phyloP scores from a whole-genome alignment of 1,284 basidiomycete species.

The Apiotrichum brassicae region DNA sequence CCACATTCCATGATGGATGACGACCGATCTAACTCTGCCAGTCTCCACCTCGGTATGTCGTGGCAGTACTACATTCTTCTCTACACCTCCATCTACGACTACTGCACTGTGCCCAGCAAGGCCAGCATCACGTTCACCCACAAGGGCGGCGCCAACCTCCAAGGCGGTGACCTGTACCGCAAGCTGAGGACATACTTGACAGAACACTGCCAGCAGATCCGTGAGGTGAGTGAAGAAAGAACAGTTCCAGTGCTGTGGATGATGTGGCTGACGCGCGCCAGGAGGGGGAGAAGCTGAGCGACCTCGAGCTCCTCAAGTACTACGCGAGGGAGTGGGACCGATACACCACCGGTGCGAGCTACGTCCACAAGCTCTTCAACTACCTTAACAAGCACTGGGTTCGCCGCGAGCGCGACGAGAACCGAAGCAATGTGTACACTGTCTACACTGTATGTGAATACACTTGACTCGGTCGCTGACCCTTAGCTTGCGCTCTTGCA shows the following conservation, averaged over 20 bases:
- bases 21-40: too few species aligned
- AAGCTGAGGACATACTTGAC: constrained; percentile 80
- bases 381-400: constrained; percentile 99
- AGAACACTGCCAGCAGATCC: constrained; percentile 62
- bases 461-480: not conserved
- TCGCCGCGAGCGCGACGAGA: constrained; percentile 95
- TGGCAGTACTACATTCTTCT: constrained; percentile 88
- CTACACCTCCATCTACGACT: constrained; percentile 93
- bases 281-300: constrained; percentile 72
- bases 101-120: constrained; percentile 59
- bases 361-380: constrained; percentile 90
- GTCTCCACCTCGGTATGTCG: constrained; percentile 78
- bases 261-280: constrained; percentile 42
- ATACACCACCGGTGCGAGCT: constrained; percentile 93
- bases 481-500: constrained; percentile 82
- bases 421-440: constrained; percentile 86
- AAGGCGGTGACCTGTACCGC: constrained; percentile 91
- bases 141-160: constrained; percentile 81
- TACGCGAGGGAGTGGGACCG: constrained; percentile 93
- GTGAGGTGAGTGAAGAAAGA: constrained; percentile 61
- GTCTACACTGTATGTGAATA: constrained; percentile 78
- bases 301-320: constrained; percentile 81
- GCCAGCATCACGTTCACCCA: constrained; percentile 17
- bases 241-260: too few species aligned
- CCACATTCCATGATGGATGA: too few species aligned